These are phyloP conservation scores for Anisogramma anomala DNA, from an alignment of 2,329 filamentous ascomycete species.

Conservation along the genomic window DNA sequence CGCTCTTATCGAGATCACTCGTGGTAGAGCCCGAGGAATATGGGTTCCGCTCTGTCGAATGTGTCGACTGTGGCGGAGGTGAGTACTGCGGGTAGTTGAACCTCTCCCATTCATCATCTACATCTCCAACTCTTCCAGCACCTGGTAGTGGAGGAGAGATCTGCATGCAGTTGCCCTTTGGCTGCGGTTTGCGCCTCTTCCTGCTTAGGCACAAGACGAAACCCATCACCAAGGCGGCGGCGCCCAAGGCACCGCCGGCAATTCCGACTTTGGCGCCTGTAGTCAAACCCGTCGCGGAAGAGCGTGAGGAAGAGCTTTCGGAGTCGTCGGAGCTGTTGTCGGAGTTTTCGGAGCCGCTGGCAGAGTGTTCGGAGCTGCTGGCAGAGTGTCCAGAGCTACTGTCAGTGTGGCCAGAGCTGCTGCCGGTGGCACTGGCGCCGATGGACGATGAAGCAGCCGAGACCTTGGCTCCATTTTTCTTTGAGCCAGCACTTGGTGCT, in stretches of 20 bases:
- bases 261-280: constrained; percentile 37
- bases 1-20: constrained; percentile 38
- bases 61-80: constrained; percentile 17
- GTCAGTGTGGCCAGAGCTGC: no score
- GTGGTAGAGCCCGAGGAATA: constrained; percentile 15
- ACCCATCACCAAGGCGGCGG: constrained; percentile 28
- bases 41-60: neutral
- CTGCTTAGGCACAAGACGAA: constrained; percentile 30
- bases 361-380: no score
- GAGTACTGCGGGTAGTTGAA: constrained; percentile 21
- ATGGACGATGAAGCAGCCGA: constrained; percentile 3
- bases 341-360: neutral
- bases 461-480: no score
- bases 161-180: constrained; percentile 24
- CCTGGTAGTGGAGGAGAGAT: constrained; percentile 42
- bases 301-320: neutral
- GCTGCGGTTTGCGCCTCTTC: constrained; percentile 19
- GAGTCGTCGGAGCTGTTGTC: neutral
- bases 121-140: constrained; percentile 28
- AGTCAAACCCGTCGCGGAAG: constrained; percentile 24
- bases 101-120: constrained; percentile 21
- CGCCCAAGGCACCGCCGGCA: constrained; percentile 33
- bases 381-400: no score
- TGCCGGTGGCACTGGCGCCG: no score
- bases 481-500: constrained; percentile 3